Base-by-base conservation (phyloP, 257 asterid genomes). In the Penstemon barbatus region DNA sequence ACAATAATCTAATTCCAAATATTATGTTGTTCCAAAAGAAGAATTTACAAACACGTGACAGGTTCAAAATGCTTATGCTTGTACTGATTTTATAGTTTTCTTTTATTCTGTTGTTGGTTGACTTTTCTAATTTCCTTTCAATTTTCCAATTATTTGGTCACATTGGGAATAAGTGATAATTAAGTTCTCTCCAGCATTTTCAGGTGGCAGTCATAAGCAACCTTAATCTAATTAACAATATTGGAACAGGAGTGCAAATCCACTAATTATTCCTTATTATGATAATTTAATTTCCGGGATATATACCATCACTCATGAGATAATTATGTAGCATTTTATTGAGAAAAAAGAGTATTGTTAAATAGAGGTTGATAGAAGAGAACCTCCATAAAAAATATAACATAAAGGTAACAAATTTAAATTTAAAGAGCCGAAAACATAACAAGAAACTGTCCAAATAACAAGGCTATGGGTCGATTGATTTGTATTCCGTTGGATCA, bases 301-400 rank as follows among this genome's bases (percentile, higher is more conserved):
- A 25, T 25, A 25, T 25, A 25, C 2, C 33, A 25, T 1, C 2
- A 25, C 33, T 25, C 33, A 0, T 25, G 97, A 90, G 40, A 88
- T 90, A 58, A 75, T 88, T 4, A 69, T 90, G 50, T 90, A 15
- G 18, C 18, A 15, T 15, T 15, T 15, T 15, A 15, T 15, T 15
- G 18, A 15, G 18, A 15, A 15, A 15, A 15, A 15, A 15, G 18
- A 15, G 18, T 15, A 15, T 15, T 15, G 18, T 15, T 15, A 15
- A 15, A 15, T 15, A 15, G 18, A 15, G 18, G 0, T 15, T 15
- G 18, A 15, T 15, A 15, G 18, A 15, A 0, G 18, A 15, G 18
- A 15, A 15, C 18, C 0, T 15, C 18, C 18, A 15, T 15, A 15
- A 15, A 15, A 15, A 15, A 15, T 15, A 15, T 15, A 15, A 15